These are phyloP conservation scores for Salix viminalis DNA, from an alignment of 345 rosid genomes.

Conservation along the genomic window DNA sequence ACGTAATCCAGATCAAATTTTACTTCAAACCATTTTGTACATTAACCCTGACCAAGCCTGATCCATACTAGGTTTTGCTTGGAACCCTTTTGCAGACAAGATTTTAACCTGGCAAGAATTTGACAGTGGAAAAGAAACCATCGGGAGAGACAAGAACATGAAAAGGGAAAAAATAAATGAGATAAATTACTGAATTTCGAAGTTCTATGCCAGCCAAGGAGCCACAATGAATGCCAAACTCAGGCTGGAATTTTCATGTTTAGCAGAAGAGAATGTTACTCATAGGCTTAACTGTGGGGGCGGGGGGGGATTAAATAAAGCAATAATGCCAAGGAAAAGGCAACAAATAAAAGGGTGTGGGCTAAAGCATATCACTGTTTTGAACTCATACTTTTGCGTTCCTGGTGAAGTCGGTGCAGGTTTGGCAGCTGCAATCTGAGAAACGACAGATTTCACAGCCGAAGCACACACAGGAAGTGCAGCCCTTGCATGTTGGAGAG, in stretches of 20 bases:
- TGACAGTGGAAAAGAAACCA: not conserved
- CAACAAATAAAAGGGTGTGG: not conserved
- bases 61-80: too few relatives aligned
- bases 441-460: constrained; percentile 89
- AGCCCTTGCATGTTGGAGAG: constrained; percentile 82
- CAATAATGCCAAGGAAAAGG: constrained; percentile 11
- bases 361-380: not conserved
- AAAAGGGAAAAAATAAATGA: constrained; percentile 2
- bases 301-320: not conserved
- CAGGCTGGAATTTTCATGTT: constrained; percentile 21
- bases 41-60: too few relatives aligned
- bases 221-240: constrained; percentile 10
- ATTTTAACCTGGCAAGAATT: not conserved
- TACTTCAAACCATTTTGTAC: too few relatives aligned
- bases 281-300: constrained; percentile 4
- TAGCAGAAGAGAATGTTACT: not conserved
- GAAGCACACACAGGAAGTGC: constrained; percentile 95
- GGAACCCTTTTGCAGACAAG: too few relatives aligned
- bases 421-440: constrained; percentile 90
- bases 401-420: constrained; percentile 79
- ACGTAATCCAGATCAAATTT: too few relatives aligned
- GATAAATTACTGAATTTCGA: constrained; percentile 15
- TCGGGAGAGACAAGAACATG: not conserved
- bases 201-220: constrained; percentile 23
- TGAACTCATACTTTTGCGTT: constrained; percentile 46